phyloP scores from a whole-genome alignment of 441 rosid species.

The Aquilaria agallochum region DNA sequence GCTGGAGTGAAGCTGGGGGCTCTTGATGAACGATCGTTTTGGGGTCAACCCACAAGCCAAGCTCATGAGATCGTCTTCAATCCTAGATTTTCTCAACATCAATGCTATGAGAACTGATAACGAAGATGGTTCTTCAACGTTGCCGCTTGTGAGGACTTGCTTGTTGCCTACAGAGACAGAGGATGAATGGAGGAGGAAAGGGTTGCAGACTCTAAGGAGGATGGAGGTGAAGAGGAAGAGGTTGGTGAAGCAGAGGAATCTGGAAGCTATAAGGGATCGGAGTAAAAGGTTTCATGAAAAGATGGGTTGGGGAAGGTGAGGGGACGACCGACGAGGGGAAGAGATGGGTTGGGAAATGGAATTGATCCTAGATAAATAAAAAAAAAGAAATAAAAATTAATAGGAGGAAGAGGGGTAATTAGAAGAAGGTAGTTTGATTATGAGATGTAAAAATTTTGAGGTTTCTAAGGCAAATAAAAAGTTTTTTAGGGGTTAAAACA shows the following conservation, averaged over 20 bases:
- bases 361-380: no score
- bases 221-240: conserved; percentile 87
- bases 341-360: conserved; percentile 5
- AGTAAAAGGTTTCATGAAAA: conserved; percentile 25
- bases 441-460: no score
- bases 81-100: conserved; percentile 43
- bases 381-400: no score
- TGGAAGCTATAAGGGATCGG: conserved; percentile 28
- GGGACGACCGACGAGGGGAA: not conserved
- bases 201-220: conserved; percentile 70
- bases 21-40: conserved; percentile 73
- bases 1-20: conserved; percentile 68
- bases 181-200: conserved; percentile 76
- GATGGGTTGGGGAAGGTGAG: conserved; percentile 23
- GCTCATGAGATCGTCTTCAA: conserved; percentile 56
- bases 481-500: no score
- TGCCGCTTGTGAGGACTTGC: conserved; percentile 47
- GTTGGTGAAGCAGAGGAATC: conserved; percentile 60
- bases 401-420: no score
- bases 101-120: conserved; percentile 21
- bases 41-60: conserved; percentile 72
- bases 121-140: conserved; percentile 11
- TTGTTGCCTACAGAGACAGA: conserved; percentile 69
- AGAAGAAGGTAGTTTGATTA: no score
- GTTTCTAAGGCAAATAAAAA: no score